Conservation (phyloP, 495 filamentous ascomycete species). For the Aspergillus saccharolyticus region DNA sequence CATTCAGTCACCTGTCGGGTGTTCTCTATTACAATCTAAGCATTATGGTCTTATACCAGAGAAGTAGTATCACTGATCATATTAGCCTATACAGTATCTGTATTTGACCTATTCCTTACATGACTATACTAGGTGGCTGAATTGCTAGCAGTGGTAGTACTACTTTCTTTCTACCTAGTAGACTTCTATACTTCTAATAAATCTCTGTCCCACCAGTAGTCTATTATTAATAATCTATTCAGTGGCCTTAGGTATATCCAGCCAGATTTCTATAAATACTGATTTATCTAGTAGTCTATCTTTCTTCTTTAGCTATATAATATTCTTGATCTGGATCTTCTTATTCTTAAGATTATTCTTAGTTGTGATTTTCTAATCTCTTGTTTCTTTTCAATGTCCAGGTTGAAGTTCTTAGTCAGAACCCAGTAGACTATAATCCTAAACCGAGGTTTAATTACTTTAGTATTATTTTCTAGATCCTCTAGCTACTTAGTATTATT, state of each 20-base stretch:
- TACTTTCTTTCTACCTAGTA: constrained; percentile 20
- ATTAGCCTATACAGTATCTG: constrained; percentile 22
- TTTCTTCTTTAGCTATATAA: constrained; percentile 20
- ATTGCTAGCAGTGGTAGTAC: constrained; percentile 24
- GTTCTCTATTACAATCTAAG: constrained; percentile 22
- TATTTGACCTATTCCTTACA: constrained; percentile 26
- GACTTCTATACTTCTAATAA: constrained; percentile 19
- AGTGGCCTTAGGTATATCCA: constrained; percentile 21
- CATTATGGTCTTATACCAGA: constrained; percentile 19
- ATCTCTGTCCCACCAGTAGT: constrained; percentile 18
- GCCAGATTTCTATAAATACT: constrained; percentile 18
- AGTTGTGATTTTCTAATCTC: constrained; percentile 20
- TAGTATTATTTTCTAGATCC: constrained; percentile 17
- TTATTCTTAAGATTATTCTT: constrained; percentile 20
- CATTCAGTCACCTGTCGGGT: constrained; percentile 19
- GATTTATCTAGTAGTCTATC: constrained; percentile 20
- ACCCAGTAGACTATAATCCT: constrained; percentile 19
- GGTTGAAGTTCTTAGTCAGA: constrained; percentile 20
- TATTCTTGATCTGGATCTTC: constrained; percentile 20
- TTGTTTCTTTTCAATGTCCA: constrained; percentile 8
- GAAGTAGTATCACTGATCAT: constrained; percentile 18
- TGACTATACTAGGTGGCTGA: constrained; percentile 28
- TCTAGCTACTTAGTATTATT: constrained; percentile 16
- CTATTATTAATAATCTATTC: constrained; percentile 20
- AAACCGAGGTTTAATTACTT: constrained; percentile 18